Evolutionary conservation across 352 stramenopile genomes (phyloP).

Genomic region (Pythium scleroteichum): DNA sequence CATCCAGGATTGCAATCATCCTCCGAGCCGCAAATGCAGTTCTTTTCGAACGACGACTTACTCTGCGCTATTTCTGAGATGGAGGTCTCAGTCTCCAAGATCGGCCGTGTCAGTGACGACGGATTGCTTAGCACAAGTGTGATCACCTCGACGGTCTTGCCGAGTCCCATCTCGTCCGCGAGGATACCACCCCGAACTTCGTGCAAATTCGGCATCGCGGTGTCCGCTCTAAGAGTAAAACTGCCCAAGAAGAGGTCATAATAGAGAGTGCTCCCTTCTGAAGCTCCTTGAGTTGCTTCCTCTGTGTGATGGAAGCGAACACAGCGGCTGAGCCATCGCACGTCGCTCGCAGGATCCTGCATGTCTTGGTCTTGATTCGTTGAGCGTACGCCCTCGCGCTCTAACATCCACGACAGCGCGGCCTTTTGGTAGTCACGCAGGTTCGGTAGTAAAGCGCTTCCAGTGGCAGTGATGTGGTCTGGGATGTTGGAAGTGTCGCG

Average conservation of each 20-base stretch:
- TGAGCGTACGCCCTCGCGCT: slow-evolving; percentile 73
- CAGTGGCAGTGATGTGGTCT: slow-evolving; percentile 17
- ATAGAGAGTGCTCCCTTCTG: not conserved
- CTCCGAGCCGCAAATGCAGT: slow-evolving; percentile 58
- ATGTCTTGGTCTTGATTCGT: not conserved
- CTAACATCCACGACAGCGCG: slow-evolving; percentile 93
- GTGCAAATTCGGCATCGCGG: not conserved
- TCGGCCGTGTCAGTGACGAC: slow-evolving; percentile 2
- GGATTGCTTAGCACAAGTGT: slow-evolving; percentile 52
- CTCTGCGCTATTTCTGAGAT: slow-evolving; percentile 13
- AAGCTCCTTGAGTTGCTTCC: not conserved
- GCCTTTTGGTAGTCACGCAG: slow-evolving; percentile 98
- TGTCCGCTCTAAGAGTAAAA: not conserved
- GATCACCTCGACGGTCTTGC: slow-evolving; percentile 87
- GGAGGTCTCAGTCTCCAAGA: slow-evolving; percentile 51
- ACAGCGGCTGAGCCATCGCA: slow-evolving; percentile 2
- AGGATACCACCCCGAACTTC: slow-evolving; percentile 83
- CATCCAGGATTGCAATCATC: slow-evolving; percentile 42
- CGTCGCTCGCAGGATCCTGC: not conserved
- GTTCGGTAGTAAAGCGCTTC: slow-evolving; percentile 61
- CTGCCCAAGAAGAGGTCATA: slow-evolving; percentile 19
- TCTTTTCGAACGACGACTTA: slow-evolving; percentile 10
- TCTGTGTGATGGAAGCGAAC: slow-evolving; percentile 9
- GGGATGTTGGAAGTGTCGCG: slow-evolving; percentile 32
- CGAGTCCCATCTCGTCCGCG: slow-evolving; percentile 92